phyloP scores from a whole-genome alignment of 768 basidiomycete genomes.

The Tricholoma bakamatsutake region DNA sequence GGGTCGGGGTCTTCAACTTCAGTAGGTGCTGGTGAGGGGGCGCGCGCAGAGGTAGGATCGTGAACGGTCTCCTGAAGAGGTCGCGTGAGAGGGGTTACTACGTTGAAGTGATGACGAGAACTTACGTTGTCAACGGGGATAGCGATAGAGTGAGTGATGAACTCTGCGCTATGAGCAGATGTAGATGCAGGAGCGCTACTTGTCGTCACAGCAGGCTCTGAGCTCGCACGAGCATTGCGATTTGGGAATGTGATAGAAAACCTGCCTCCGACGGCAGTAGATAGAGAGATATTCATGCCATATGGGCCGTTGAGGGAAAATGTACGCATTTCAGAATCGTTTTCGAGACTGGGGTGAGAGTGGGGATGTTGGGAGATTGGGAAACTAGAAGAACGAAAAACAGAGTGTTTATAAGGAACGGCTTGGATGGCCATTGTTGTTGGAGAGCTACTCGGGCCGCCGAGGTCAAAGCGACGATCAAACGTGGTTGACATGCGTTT shows the following conservation, averaged over 20 bases:
- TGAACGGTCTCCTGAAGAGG: not conserved
- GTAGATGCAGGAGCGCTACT: not conserved
- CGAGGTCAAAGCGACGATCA: constrained; percentile 9
- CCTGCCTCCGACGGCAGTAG: constrained; percentile 4
- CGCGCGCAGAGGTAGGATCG: constrained; percentile 6
- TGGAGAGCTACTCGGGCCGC: constrained; percentile 12
- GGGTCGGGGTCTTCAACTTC: constrained; percentile 32
- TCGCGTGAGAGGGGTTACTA: not conserved
- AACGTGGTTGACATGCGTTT: not conserved
- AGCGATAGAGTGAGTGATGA: not conserved
- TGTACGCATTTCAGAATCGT: constrained; percentile 9
- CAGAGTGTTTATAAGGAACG: constrained; percentile 10
- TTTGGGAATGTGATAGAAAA: constrained; percentile 9
- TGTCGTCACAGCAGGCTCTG: constrained; percentile 8
- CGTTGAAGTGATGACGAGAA: not conserved
- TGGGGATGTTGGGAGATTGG: constrained; percentile 1
- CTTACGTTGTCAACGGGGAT: constrained; percentile 8
- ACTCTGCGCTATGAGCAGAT: not conserved
- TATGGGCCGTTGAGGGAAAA: constrained; percentile 11
- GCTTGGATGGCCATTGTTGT: constrained; percentile 13
- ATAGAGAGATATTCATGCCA: constrained; percentile 12
- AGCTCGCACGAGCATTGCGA: constrained; percentile 7
- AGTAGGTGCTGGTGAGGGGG: constrained; percentile 30
- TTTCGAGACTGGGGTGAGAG: not conserved
- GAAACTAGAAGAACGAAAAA: not conserved